phyloP scores from a whole-genome alignment of 768 basidiomycete genomes.

The Dioszegia aurantiaca region DNA sequence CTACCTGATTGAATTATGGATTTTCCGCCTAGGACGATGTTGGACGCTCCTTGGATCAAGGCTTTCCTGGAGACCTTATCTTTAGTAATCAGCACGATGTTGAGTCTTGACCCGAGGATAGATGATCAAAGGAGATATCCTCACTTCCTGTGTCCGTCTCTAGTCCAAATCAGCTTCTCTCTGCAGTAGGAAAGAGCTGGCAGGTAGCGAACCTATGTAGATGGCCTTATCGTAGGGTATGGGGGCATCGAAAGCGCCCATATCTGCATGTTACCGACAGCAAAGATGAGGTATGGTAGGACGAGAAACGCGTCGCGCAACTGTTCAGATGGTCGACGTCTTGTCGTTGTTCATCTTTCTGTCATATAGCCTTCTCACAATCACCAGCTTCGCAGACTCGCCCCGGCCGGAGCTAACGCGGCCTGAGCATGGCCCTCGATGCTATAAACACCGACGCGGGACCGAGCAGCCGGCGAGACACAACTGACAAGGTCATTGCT shows the following conservation, averaged over 20 bases:
- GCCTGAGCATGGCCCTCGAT: neutral
- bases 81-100: constrained; percentile 7
- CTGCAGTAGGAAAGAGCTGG: neutral
- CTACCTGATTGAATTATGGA: constrained; percentile 72
- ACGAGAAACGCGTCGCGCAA: constrained; percentile 10
- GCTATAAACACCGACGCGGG: constrained; percentile 9
- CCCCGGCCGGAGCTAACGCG: neutral
- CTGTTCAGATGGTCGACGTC: neutral
- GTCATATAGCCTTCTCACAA: too few relatives aligned
- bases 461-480: constrained; percentile 8
- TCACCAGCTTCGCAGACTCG: too few relatives aligned
- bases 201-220: constrained; percentile 28
- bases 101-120: neutral
- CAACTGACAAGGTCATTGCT: constrained; percentile 28
- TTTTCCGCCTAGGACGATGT: constrained; percentile 95
- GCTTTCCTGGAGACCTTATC: constrained; percentile 90
- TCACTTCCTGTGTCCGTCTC: constrained; percentile 48
- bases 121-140: constrained; percentile 18
- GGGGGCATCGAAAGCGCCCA: constrained; percentile 45
- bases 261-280: constrained; percentile 13
- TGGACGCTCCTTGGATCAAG: constrained; percentile 86
- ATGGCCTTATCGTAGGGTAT: constrained; percentile 42
- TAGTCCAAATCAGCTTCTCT: constrained; percentile 10
- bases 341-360: neutral
- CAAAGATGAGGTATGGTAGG: neutral